These are phyloP conservation scores for Boletus sp. DNA, from an alignment of 768 basidiomycete species.

Conservation along the genomic window DNA sequence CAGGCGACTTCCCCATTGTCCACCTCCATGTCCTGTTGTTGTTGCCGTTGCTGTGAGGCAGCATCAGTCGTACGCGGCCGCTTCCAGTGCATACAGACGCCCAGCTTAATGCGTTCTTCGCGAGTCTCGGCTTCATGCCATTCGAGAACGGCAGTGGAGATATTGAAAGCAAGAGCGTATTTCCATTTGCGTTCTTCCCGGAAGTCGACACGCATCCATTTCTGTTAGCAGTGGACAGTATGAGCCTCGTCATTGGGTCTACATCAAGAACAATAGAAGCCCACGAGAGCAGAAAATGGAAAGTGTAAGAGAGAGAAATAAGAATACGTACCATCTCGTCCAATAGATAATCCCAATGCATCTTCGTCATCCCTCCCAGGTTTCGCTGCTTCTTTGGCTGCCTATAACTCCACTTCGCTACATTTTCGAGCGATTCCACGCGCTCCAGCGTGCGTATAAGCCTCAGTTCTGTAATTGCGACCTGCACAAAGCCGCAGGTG, in stretches of 20 bases:
- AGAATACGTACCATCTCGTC: slow-evolving; percentile 82
- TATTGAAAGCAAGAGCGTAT: slow-evolving; percentile 72
- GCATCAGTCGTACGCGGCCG: slow-evolving; percentile 37
- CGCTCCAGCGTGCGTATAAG: slow-evolving; percentile 78
- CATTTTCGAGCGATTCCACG: slow-evolving; percentile 78
- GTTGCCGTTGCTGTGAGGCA: slow-evolving; percentile 29
- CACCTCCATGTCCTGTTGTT: slow-evolving; percentile 30
- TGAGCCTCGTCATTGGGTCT: slow-evolving; percentile 6
- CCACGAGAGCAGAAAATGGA: background rate
- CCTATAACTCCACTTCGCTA: slow-evolving; percentile 84
- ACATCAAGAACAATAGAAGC: background rate
- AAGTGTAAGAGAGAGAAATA: background rate
- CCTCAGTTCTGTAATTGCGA: slow-evolving; percentile 76
- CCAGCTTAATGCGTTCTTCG: slow-evolving; percentile 60
- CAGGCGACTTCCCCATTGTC: slow-evolving; percentile 23
- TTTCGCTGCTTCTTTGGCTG: slow-evolving; percentile 94
- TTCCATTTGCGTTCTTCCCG: slow-evolving; percentile 95
- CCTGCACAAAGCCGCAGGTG: slow-evolving; percentile 36
- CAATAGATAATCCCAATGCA: slow-evolving; percentile 93
- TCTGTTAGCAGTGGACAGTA: slow-evolving; percentile 43
- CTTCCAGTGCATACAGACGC: slow-evolving; percentile 68
- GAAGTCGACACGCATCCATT: slow-evolving; percentile 97
- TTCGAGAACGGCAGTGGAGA: slow-evolving; percentile 79
- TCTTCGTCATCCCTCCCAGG: slow-evolving; percentile 68
- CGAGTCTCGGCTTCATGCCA: slow-evolving; percentile 77